These are phyloP conservation scores for Bipolaris zeicola DNA, from an alignment of 2,329 filamentous ascomycete genomes.

Conservation along the genomic window DNA sequence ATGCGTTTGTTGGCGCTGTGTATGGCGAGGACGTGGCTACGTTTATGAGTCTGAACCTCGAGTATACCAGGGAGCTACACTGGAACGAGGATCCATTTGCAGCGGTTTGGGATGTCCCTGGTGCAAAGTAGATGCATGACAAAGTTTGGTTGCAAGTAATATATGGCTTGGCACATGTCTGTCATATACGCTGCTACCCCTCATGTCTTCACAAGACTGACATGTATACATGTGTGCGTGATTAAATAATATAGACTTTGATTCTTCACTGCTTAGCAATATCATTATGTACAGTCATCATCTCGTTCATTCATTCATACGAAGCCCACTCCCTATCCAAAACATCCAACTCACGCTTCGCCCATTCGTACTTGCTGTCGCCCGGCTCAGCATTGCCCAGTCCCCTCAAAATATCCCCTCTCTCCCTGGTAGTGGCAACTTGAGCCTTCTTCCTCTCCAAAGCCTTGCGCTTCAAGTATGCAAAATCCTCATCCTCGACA, in stretches of 20 bases:
- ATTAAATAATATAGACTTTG: no score
- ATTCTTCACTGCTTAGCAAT: background rate
- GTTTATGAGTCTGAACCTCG: constrained; percentile 55
- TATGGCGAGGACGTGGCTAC: constrained; percentile 61
- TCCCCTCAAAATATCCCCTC: constrained; percentile 43
- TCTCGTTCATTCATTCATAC: constrained; percentile 37
- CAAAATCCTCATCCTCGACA: constrained; percentile 69
- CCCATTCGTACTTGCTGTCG: constrained; percentile 30
- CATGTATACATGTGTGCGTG: no score
- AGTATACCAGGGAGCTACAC: constrained; percentile 62
- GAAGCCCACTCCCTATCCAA: constrained; percentile 39
- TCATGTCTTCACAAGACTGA: no score
- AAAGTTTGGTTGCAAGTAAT: background rate
- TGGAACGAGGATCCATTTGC: constrained; percentile 62
- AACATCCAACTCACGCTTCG: constrained; percentile 31
- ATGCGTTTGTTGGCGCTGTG: constrained; percentile 60
- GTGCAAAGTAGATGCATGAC: background rate
- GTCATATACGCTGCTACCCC: no score
- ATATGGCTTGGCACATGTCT: no score
- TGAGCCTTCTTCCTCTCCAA: constrained; percentile 54
- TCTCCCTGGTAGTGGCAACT: constrained; percentile 52
- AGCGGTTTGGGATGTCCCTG: constrained; percentile 32
- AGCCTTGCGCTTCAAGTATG: constrained; percentile 66
- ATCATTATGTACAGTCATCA: background rate
- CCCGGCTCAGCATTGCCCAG: constrained; percentile 31